phyloP scores from a whole-genome alignment of 306 rosid genomes.

The Castanospermum australe region DNA sequence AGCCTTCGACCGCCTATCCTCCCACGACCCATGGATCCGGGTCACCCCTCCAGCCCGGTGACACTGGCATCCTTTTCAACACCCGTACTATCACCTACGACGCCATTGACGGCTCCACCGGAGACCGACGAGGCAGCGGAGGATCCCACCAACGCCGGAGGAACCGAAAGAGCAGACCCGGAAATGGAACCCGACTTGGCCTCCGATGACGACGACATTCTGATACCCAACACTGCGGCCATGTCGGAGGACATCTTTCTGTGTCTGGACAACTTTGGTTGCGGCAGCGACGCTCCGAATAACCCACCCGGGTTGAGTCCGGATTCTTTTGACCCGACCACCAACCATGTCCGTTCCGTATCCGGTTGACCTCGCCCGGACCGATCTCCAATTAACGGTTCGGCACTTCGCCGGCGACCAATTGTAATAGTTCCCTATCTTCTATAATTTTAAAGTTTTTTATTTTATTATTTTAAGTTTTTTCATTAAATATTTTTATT shows the following conservation, averaged over 20 bases:
- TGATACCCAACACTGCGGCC: constrained; percentile 28
- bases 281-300: not conserved
- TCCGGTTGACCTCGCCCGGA: not conserved
- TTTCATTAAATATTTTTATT: too few species aligned
- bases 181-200: not conserved
- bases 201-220: constrained; percentile 11
- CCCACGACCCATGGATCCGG: not conserved
- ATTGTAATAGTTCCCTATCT: too few species aligned
- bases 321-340: not conserved
- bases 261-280: not conserved
- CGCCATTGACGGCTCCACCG: constrained; percentile 22
- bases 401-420: not conserved
- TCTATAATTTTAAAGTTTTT: too few species aligned
- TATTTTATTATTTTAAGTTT: not conserved
- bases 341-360: not conserved
- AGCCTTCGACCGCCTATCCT: constrained; percentile 3
- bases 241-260: not conserved
- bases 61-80: not conserved
- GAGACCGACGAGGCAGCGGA: not conserved
- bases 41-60: not conserved
- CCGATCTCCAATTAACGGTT: not conserved
- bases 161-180: not conserved
- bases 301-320: not conserved
- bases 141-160: not conserved
- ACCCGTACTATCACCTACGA: constrained; percentile 12